Evolutionary conservation across 352 stramenopile species (phyloP).

Genomic region (Phytopythium delawarense): DNA sequence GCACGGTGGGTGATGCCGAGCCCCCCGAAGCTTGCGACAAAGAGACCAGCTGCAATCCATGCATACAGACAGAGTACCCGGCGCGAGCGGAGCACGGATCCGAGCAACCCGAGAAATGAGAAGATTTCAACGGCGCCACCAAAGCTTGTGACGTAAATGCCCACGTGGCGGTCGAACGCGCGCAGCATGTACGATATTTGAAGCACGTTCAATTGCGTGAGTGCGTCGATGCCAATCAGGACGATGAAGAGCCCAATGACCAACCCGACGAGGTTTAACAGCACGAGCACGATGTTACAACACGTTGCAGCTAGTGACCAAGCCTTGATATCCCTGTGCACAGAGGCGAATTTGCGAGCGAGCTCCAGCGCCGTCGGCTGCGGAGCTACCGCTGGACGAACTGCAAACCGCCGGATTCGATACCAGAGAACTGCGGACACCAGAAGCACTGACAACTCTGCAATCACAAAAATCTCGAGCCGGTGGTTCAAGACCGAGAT

Average conservation of each 20-base stretch:
- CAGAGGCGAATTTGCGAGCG: background rate
- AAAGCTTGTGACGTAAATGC: constrained; percentile 38
- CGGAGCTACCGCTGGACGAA: background rate
- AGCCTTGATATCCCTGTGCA: background rate
- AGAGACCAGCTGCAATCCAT: constrained; percentile 30
- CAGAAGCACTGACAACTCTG: constrained; percentile 16
- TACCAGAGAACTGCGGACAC: constrained; percentile 16
- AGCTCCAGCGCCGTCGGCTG: background rate
- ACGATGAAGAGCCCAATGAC: constrained; percentile 29
- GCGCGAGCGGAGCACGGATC: constrained; percentile 19
- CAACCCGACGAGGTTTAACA: constrained; percentile 18
- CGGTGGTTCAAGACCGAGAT: constrained; percentile 14
- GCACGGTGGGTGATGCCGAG: constrained; percentile 41
- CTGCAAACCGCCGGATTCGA: constrained; percentile 21
- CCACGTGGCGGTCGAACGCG: constrained; percentile 49
- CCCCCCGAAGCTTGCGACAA: constrained; percentile 31
- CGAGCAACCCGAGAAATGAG: constrained; percentile 21
- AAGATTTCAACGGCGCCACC: constrained; percentile 38
- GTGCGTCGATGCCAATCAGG: constrained; percentile 42
- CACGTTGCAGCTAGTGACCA: background rate
- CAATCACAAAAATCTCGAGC: constrained; percentile 15
- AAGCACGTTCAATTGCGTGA: constrained; percentile 68
- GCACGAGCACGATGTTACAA: constrained; percentile 8
- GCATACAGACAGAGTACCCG: constrained; percentile 29
- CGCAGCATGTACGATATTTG: constrained; percentile 54